These are phyloP conservation scores for Gentiana dahurica DNA, from an alignment of 257 asterid species.

Conservation along the genomic window DNA sequence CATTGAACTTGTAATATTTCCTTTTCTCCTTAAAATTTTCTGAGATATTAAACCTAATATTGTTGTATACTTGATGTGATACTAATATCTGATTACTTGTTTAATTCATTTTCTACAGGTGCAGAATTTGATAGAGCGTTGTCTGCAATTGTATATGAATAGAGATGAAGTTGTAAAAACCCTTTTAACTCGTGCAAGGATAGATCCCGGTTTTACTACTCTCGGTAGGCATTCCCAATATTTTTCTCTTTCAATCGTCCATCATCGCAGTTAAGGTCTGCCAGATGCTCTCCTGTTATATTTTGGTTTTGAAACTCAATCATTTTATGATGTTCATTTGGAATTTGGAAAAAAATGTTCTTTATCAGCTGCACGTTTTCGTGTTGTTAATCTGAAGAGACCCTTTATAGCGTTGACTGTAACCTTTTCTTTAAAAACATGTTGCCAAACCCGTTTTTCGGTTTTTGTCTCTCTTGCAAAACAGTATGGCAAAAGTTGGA, in stretches of 20 bases:
- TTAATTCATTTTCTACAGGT: conserved; percentile 43
- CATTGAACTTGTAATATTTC: conserved; percentile 73
- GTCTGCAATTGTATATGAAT: conserved; percentile 89
- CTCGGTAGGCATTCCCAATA: conserved; percentile 43
- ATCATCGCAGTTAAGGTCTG: not conserved
- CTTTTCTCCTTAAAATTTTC: not conserved
- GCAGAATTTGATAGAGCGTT: conserved; percentile 87
- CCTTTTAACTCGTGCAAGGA: conserved; percentile 83
- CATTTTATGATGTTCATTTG: too few species aligned
- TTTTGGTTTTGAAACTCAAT: too few species aligned
- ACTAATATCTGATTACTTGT: conserved; percentile 1
- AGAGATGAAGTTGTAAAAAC: conserved; percentile 93
- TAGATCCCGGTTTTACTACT: conserved; percentile 96
- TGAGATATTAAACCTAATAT: not conserved
- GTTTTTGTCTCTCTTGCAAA: not conserved
- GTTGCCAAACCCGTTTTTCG: not conserved
- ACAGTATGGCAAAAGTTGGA: conserved; percentile 97
- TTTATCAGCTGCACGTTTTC: too few species aligned
- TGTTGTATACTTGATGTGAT: not conserved
- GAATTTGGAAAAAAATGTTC: too few species aligned
- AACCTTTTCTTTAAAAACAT: not conserved
- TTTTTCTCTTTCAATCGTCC: not conserved
- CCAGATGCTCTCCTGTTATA: conserved; percentile 1
- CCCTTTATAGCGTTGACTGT: not conserved
- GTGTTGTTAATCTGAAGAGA: too few species aligned